Evolutionary conservation across 306 rosid species (phyloP).

Genomic region (Macrotyloma uniflorum): DNA sequence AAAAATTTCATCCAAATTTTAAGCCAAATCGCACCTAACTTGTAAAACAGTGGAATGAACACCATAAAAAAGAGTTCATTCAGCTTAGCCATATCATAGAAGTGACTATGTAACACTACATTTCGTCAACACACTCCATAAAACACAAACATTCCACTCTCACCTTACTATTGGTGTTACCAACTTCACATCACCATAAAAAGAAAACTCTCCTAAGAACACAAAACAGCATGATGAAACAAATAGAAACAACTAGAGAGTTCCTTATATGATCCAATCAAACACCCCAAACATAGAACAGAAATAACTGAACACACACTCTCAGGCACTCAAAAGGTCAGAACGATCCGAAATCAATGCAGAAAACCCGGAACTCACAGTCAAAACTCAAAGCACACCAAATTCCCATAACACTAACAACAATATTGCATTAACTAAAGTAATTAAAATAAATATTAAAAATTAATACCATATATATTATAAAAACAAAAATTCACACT

Average conservation of each 20-base stretch:
- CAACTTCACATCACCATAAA: slow-evolving; percentile 28
- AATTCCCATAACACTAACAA: neutral
- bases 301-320: neutral
- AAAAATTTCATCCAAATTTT: neutral
- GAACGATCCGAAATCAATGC: slow-evolving; percentile 45
- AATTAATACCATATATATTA: neutral
- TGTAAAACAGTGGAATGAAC: slow-evolving; percentile 16
- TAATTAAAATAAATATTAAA: neutral
- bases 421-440: neutral
- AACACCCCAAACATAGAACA: slow-evolving; percentile 10
- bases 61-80: slow-evolving; percentile 21
- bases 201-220: slow-evolving; percentile 11
- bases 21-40: neutral
- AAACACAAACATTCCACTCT: slow-evolving; percentile 1
- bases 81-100: neutral
- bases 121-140: neutral
- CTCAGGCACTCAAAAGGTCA: slow-evolving; percentile 23
- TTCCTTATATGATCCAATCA: slow-evolving; percentile 24
- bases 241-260: neutral
- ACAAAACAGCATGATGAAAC: slow-evolving; percentile 31
- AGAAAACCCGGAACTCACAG: slow-evolving; percentile 30
- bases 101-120: neutral
- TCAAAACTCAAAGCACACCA: slow-evolving; percentile 24
- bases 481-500: slow-evolving; percentile 7
- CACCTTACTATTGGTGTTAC: neutral